A percentile compares a stretch with the other conserved stretches of the same genome.
Conservation (phyloP, 73 alveolate genomes). For the Blepharisma japonicum region DNA sequence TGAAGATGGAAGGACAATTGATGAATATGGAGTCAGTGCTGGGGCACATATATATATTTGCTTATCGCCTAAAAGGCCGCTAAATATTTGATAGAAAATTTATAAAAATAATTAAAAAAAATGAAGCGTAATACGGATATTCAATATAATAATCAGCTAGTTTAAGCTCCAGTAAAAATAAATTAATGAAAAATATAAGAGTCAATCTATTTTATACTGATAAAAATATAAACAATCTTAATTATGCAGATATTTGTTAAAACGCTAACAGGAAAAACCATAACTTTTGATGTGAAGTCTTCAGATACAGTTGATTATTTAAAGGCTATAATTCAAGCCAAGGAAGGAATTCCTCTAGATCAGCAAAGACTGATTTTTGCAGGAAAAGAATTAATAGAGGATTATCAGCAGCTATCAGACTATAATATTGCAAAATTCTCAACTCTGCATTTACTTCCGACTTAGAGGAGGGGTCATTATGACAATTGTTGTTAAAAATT, state of each 20-base stretch:
- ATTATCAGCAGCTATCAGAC: background rate
- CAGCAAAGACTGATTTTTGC: conserved; percentile 38
- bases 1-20: conserved; percentile 29
- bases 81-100: too few relatives aligned
- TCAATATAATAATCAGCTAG: too few relatives aligned
- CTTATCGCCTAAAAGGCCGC: background rate
- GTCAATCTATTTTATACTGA: too few relatives aligned
- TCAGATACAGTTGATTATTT: conserved; percentile 31
- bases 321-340: conserved; percentile 3
- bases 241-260: conserved; percentile 28
- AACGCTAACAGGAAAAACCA: conserved; percentile 35
- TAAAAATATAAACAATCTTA: too few relatives aligned
- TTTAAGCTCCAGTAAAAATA: too few relatives aligned
- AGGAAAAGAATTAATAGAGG: conserved; percentile 36
- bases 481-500: too few relatives aligned
- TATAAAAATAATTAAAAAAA: too few relatives aligned
- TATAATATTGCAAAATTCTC: conserved; percentile 30
- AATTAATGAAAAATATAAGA: too few relatives aligned
- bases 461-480: conserved; percentile 19
- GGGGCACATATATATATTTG: conserved; percentile 25
- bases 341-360: conserved; percentile 39
- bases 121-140: too few relatives aligned
- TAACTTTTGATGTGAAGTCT: conserved; percentile 22
- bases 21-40: conserved; percentile 29
- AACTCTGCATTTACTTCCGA: conserved; percentile 27